Percentiles rank a stretch among this genome's conserved stretches.
These are phyloP conservation scores for Pyrenochaeta sp. DNA, from an alignment of 2,329 filamentous ascomycete genomes.

Conservation along the genomic window DNA sequence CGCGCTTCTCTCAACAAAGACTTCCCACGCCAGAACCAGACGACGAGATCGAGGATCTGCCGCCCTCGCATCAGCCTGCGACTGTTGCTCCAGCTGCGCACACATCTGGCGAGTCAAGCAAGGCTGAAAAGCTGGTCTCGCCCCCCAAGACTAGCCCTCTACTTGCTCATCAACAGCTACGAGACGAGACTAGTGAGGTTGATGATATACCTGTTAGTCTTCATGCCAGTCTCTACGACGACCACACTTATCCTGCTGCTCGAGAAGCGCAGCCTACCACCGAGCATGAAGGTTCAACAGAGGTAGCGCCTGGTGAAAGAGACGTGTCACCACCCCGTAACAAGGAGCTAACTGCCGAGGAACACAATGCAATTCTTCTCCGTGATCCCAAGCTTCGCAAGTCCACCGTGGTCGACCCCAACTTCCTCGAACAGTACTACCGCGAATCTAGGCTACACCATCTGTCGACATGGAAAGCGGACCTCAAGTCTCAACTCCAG, in stretches of 20 bases:
- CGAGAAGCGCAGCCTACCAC: conserved; percentile 4
- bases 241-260: conserved; percentile 23
- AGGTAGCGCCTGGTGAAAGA: conserved; percentile 6
- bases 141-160: conserved; percentile 43
- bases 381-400: conserved; percentile 86
- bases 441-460: conserved; percentile 95
- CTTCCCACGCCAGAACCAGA: conserved; percentile 38
- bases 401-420: conserved; percentile 89
- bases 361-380: conserved; percentile 87
- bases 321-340: conserved; percentile 1
- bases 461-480: conserved; percentile 94
- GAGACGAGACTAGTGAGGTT: conserved; percentile 6
- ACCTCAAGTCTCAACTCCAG: conserved; percentile 89
- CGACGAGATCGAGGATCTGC: conserved; percentile 39
- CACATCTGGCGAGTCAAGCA: conserved; percentile 6
- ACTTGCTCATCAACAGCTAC: conserved; percentile 16
- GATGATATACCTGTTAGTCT: conserved; percentile 19
- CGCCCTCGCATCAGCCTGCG: conserved; percentile 45
- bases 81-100: conserved; percentile 32
- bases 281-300: conserved; percentile 12
- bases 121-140: conserved; percentile 30
- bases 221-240: conserved; percentile 34
- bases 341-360: conserved; percentile 77
- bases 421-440: conserved; percentile 94
- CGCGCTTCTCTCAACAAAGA: conserved; percentile 35